phyloP scores from a whole-genome alignment of 78 protist species.

The Cavenderia fasciculata region DNA sequence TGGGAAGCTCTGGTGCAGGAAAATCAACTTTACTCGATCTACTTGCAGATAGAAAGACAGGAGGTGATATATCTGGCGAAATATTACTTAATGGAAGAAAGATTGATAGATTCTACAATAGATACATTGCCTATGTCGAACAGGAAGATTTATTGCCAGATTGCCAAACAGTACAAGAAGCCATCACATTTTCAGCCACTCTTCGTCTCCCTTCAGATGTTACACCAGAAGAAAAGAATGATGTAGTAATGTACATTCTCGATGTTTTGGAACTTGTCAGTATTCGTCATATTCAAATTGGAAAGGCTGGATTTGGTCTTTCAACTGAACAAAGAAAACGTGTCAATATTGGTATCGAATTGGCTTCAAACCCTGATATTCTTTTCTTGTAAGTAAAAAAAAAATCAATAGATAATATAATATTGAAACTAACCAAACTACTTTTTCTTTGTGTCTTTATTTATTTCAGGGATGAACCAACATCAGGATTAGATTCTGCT shows the following conservation, averaged over 20 bases:
- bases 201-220: constrained; percentile 28
- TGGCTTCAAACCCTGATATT: constrained; percentile 52
- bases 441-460: too few species aligned
- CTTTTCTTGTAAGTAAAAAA: too few species aligned
- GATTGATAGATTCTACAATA: constrained; percentile 32
- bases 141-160: constrained; percentile 38
- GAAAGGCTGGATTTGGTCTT: constrained; percentile 29
- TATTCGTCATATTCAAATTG: neutral
- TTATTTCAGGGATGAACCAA: too few species aligned
- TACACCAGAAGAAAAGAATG: neutral
- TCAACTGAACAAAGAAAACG: constrained; percentile 63
- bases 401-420: too few species aligned
- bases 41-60: constrained; percentile 64
- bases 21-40: constrained; percentile 84
- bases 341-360: constrained; percentile 52
- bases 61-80: constrained; percentile 56
- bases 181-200: constrained; percentile 51
- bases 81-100: constrained; percentile 52
- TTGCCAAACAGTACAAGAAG: constrained; percentile 57
- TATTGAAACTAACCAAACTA: too few species aligned
- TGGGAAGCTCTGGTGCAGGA: constrained; percentile 88
- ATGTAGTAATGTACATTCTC: constrained; percentile 22
- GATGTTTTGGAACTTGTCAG: constrained; percentile 33
- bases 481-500: constrained; percentile 24
- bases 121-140: constrained; percentile 74